These are phyloP conservation scores for Leptosphaerulina australis DNA, from an alignment of 2,329 filamentous ascomycete species.

Conservation along the genomic window DNA sequence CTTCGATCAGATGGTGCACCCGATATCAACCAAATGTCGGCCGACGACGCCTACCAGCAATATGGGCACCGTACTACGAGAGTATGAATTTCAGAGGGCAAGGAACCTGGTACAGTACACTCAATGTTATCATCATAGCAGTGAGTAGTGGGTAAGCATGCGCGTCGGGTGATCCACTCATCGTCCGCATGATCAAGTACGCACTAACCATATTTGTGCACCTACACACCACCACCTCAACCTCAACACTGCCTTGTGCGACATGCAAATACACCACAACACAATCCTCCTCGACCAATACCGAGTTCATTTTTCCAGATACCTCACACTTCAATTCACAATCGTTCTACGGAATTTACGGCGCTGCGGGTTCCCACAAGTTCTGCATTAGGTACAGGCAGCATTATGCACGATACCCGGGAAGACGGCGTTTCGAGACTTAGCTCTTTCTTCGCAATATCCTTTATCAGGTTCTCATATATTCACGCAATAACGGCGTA, in stretches of 20 bases:
- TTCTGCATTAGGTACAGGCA: conserved; percentile 23
- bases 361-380: no score
- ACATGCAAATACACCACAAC: conserved; percentile 22
- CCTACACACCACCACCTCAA: conserved; percentile 39
- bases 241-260: conserved; percentile 32
- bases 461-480: conserved; percentile 25
- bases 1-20: conserved; percentile 41
- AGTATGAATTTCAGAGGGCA: conserved; percentile 32
- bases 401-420: conserved; percentile 44
- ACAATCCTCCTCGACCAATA: conserved; percentile 5
- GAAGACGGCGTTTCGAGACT: conserved; percentile 37
- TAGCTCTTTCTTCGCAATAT: conserved; percentile 13
- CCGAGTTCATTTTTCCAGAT: background rate
- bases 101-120: conserved; percentile 11
- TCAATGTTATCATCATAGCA: conserved; percentile 25
- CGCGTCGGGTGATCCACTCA: conserved; percentile 42
- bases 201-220: conserved; percentile 32
- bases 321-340: conserved; percentile 15
- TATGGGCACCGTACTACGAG: conserved; percentile 48
- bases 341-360: conserved; percentile 25
- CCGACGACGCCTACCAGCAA: conserved; percentile 43
- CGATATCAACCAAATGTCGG: conserved; percentile 38
- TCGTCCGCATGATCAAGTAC: conserved; percentile 38
- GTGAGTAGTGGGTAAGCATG: conserved; percentile 33
- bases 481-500: conserved; percentile 23